Evolutionary conservation across 805 yeast genomes (phyloP), one percentile per base, ranked within the genome.

Genomic region (Allodekkera sacchari): DNA sequence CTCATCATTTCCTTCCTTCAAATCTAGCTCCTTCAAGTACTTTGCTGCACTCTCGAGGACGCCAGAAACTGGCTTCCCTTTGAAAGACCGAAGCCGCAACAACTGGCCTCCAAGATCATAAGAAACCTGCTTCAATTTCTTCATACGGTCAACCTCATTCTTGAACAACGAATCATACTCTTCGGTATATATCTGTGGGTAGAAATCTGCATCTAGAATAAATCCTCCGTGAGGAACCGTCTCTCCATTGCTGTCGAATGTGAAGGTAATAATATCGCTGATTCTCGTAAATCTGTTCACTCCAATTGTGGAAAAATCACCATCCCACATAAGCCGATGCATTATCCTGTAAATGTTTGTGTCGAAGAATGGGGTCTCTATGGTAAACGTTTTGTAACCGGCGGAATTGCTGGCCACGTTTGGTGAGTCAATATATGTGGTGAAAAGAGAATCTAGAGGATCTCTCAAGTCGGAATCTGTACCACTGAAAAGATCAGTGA

Each of bases 171-270:
- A 31, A 12, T 47, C 37, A 28, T 50, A 50, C 12, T 56, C 54
- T 10, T 44, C 31, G 0, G 63, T 45, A 36, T 55, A 64, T 2
- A 64, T 44, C 33, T 64, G 66, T 0, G 69, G 68, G 32, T 62
- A 63, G 27, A 63, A 53, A 13, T 32, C 32, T 15, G 54, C 56
- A 2, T 45, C 42, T 11, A 63, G 18, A 8, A 44, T 40, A 25
- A 62, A 42, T 0, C 59, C 59, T 2, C 44, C 42, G 1, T 44
- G 43, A 8, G 50, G 43, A n/a, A 47, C 36, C 4, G 39, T 41
- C 9, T 51, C 53, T 3, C 54, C 55, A 13, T 48, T 47, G 2
- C 49, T 38, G 12, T 53, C 55, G 27, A 62, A 45, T 6, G 54
- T 34, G 12, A 64, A 37, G 1, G 63, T 46, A n/a, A 64, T 27